Evolutionary conservation across 768 basidiomycete species (phyloP).

Genomic region (Kwoniella bestiolae): DNA sequence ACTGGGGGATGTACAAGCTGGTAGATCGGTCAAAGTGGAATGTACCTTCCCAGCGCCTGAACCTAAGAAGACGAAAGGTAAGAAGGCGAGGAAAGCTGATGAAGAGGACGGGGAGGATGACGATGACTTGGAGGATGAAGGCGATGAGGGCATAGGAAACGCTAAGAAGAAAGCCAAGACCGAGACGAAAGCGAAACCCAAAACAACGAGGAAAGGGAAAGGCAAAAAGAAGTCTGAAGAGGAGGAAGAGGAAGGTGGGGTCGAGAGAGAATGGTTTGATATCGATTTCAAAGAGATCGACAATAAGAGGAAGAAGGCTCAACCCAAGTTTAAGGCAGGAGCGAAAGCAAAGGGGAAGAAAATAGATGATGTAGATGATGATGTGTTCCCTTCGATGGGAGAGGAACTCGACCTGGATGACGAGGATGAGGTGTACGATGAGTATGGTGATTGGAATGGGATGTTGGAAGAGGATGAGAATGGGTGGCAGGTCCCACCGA

Average conservation of each 20-base stretch:
- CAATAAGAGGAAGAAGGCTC: not conserved
- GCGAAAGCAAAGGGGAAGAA: not conserved
- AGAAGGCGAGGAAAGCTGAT: not conserved
- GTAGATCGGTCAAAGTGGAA: conserved; percentile 27
- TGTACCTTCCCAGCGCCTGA: conserved; percentile 36
- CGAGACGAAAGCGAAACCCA: not conserved
- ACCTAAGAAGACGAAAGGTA: conserved; percentile 14
- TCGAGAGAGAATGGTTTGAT: conserved; percentile 10
- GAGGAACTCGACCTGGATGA: too few relatives aligned
- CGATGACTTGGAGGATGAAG: not conserved
- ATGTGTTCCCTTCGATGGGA: not conserved
- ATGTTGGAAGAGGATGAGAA: not conserved
- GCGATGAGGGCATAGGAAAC: not conserved
- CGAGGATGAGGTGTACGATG: not conserved
- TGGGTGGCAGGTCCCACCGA: conserved; percentile 1
- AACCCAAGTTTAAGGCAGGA: not conserved
- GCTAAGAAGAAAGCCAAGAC: conserved; percentile 8
- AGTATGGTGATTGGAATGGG: not conserved
- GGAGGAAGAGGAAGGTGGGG: not conserved
- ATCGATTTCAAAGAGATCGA: not conserved
- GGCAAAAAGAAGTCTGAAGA: not conserved
- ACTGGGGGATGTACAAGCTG: conserved; percentile 30
- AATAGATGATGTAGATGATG: not conserved
- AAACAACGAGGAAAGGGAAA: not conserved
- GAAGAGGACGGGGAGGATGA: conserved; percentile 6